Conservation (phyloP, 805 yeast genomes). For the Candida ortonii region DNA sequence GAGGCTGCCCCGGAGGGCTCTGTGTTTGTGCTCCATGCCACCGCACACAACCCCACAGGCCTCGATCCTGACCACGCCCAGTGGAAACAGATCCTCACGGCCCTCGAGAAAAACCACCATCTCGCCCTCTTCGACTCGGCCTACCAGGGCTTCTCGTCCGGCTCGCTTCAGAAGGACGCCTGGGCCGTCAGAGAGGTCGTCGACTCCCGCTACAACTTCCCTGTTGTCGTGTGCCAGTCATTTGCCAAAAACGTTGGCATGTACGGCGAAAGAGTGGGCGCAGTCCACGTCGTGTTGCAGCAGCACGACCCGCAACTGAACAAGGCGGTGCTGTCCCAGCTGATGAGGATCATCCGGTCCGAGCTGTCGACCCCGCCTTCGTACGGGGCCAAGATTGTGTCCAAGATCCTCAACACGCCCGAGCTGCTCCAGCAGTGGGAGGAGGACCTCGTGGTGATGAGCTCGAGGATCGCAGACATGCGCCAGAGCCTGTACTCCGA, state of each 20-base stretch:
- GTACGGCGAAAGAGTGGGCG: constrained; percentile 97
- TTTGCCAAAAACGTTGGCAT: constrained; percentile 96
- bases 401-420: constrained; percentile 66
- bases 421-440: constrained; percentile 77
- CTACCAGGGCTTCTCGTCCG: constrained; percentile 96
- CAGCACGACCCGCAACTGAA: constrained; percentile 40
- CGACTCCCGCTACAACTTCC: constrained; percentile 44
- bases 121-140: constrained; percentile 90
- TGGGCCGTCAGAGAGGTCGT: constrained; percentile 74
- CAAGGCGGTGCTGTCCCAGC: constrained; percentile 67
- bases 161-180: constrained; percentile 79
- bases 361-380: constrained; percentile 94
- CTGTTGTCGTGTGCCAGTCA: constrained; percentile 83
- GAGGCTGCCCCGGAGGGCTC: constrained; percentile 71
- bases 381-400: constrained; percentile 90
- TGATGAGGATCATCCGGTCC: constrained; percentile 71
- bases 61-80: constrained; percentile 83
- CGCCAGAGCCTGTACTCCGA: constrained; percentile 62
- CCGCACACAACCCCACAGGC: constrained; percentile 98
- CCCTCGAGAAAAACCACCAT: constrained; percentile 59
- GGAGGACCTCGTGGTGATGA: constrained; percentile 80
- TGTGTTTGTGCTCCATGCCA: constrained; percentile 81
- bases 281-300: constrained; percentile 71
- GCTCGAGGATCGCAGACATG: constrained; percentile 77
- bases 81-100: constrained; percentile 71